These are phyloP conservation scores for Heterococcus sp. DNA, from an alignment of 108 stramenopile species.

Conservation along the genomic window DNA sequence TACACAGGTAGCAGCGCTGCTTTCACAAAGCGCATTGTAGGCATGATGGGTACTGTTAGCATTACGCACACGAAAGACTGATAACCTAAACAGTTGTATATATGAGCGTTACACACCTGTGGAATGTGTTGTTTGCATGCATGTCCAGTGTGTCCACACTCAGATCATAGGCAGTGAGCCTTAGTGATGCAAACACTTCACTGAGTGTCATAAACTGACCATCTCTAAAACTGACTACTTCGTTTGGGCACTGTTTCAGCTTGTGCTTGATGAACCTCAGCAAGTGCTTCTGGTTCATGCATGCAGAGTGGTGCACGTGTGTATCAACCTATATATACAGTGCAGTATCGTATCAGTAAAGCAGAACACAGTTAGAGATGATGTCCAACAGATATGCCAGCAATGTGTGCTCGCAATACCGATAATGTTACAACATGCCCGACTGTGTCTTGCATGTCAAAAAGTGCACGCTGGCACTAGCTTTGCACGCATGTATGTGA, in stretches of 20 bases:
- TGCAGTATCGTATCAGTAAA: not conserved
- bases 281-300: constrained; percentile 95
- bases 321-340: constrained; percentile 85
- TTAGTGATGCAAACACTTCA: constrained; percentile 67
- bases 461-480: too few relatives aligned
- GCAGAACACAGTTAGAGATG: not conserved
- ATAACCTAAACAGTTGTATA: not conserved
- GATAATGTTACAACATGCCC: not conserved
- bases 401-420: not conserved
- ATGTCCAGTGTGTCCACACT: constrained; percentile 99
- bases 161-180: constrained; percentile 90
- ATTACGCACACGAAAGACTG: too few relatives aligned
- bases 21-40: too few relatives aligned
- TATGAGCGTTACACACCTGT: constrained; percentile 31
- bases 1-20: too few relatives aligned
- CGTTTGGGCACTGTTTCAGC: constrained; percentile 64
- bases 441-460: too few relatives aligned
- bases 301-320: constrained; percentile 95
- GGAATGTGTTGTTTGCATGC: constrained; percentile 96
- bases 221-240: constrained; percentile 63
- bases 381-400: not conserved
- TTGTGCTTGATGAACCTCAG: constrained; percentile 95
- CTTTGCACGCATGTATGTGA: too few relatives aligned
- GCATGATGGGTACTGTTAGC: too few relatives aligned
- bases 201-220: constrained; percentile 60